phyloP scores from a whole-genome alignment of 768 basidiomycete species.

The Termitomyces sp. region DNA sequence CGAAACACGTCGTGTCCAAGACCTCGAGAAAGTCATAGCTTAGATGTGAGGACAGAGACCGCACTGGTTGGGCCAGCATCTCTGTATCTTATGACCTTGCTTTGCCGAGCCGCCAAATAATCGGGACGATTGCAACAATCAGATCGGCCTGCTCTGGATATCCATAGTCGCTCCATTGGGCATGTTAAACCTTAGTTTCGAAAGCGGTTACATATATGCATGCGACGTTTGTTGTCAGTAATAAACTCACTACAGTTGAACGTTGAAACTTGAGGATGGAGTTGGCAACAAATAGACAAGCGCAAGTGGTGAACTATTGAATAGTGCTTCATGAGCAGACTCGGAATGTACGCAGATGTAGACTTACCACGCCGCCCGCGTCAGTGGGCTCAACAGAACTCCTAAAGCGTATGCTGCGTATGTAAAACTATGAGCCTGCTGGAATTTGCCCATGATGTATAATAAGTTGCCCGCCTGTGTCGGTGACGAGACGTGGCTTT shows the following conservation, averaged over 20 bases:
- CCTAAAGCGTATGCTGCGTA: too few relatives aligned
- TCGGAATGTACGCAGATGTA: too few relatives aligned
- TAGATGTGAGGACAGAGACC: not conserved
- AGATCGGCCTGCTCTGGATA: not conserved
- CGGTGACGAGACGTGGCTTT: too few relatives aligned
- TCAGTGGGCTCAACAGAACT: too few relatives aligned
- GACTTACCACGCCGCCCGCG: too few relatives aligned
- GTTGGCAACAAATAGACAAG: not conserved
- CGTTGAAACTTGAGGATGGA: not conserved
- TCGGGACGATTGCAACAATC: conserved; percentile 8
- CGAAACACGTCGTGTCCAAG: conserved; percentile 23
- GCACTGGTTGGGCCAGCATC: not conserved
- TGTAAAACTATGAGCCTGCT: too few relatives aligned
- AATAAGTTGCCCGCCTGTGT: too few relatives aligned
- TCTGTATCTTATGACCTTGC: not conserved
- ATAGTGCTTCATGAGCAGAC: too few relatives aligned
- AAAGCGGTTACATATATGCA: not conserved
- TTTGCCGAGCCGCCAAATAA: conserved; percentile 3
- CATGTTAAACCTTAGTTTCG: conserved; percentile 9
- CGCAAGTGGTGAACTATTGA: not conserved
- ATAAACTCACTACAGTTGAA: not conserved
- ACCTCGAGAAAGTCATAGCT: conserved; percentile 22
- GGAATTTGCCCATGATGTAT: too few relatives aligned
- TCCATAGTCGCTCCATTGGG: not conserved
- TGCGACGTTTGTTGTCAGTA: conserved; percentile 5